Conservation (phyloP, 352 stramenopile species). For the Globisporangium parvum region DNA sequence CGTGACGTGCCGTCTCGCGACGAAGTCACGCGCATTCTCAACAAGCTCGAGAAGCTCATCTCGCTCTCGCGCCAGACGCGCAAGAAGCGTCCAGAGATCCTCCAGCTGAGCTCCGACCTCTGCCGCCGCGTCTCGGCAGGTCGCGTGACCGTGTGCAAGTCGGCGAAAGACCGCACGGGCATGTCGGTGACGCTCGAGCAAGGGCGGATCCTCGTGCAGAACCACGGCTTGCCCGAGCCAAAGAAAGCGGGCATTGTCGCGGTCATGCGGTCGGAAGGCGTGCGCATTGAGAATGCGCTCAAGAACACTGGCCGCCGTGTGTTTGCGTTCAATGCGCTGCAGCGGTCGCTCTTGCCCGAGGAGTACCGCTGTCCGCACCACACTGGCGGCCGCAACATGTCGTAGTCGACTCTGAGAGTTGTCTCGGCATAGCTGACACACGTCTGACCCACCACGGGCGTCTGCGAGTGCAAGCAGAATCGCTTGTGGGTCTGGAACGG, state of each 20-base stretch:
- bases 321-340: constrained; percentile 84
- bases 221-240: constrained; percentile 58
- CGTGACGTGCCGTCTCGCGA: constrained; percentile 31
- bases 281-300: constrained; percentile 80
- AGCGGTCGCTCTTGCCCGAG: constrained; percentile 73
- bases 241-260: constrained; percentile 76
- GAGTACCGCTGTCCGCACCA: constrained; percentile 80
- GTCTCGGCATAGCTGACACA: too few relatives aligned
- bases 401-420: constrained; percentile 20
- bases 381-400: constrained; percentile 74
- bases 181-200: constrained; percentile 97
- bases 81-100: constrained; percentile 81
- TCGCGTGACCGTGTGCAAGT: constrained; percentile 95
- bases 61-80: constrained; percentile 55
- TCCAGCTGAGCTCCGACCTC: constrained; percentile 80
- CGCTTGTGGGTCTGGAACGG: too few relatives aligned
- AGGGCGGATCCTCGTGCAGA: constrained; percentile 77
- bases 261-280: constrained; percentile 79
- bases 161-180: constrained; percentile 95
- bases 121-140: constrained; percentile 81
- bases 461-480: too few relatives aligned
- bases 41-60: constrained; percentile 68
- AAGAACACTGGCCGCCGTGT: constrained; percentile 81
- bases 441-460: too few relatives aligned
- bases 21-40: constrained; percentile 45